Conservation (phyloP, 139 green algal species). For the Spirogloea muscicola region DNA sequence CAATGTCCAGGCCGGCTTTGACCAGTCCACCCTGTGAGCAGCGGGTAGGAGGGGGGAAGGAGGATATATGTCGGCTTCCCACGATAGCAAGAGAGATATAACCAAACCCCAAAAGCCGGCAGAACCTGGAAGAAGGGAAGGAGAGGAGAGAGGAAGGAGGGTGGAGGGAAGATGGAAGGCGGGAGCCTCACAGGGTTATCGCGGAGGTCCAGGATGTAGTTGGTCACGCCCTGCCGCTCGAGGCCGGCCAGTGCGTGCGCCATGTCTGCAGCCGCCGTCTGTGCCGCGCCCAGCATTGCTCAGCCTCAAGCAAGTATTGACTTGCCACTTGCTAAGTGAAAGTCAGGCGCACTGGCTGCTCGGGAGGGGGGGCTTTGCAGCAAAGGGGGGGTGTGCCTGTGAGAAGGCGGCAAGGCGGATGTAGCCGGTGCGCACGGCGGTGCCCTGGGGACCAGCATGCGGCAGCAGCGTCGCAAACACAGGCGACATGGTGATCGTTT, state of each 20-base stretch:
- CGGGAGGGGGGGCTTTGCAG: too few species aligned
- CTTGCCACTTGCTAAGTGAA: too few species aligned
- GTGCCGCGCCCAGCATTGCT: too few species aligned
- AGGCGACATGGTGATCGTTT: slow-evolving; percentile 71
- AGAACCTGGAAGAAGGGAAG: too few species aligned
- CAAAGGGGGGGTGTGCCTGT: slow-evolving; percentile 43
- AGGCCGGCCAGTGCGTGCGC: slow-evolving; percentile 66
- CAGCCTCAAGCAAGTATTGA: too few species aligned
- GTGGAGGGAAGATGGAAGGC: too few species aligned
- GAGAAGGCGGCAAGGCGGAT: slow-evolving; percentile 81
- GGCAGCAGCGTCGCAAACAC: slow-evolving; percentile 64
- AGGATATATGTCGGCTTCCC: too few species aligned
- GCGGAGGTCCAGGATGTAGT: slow-evolving; percentile 89
- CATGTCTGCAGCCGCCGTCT: slow-evolving; percentile 43
- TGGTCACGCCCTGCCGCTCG: slow-evolving; percentile 61
- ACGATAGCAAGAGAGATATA: too few species aligned
- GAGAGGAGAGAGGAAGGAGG: too few species aligned
- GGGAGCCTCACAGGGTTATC: slow-evolving; percentile 79
- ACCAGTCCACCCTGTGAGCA: slow-evolving; percentile 71
- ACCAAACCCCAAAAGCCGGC: too few species aligned
- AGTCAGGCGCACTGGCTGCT: too few species aligned
- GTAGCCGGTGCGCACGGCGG: slow-evolving; percentile 67
- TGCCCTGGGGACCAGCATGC: slow-evolving; percentile 7
- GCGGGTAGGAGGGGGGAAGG: too few species aligned
- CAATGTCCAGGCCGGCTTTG: slow-evolving; percentile 64